These are phyloP conservation scores for Mikania micrantha DNA, from an alignment of 129 eudicot genomes.

Conservation along the genomic window DNA sequence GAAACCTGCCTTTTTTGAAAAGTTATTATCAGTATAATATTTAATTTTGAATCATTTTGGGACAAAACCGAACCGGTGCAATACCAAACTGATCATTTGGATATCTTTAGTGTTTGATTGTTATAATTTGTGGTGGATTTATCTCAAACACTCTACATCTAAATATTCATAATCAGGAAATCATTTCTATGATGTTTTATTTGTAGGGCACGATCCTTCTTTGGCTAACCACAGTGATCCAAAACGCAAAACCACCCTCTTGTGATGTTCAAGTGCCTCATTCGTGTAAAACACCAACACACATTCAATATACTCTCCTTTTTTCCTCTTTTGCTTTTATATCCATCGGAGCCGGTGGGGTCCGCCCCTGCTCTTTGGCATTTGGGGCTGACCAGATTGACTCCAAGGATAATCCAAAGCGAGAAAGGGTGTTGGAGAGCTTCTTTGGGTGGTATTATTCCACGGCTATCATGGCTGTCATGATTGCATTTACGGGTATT, in stretches of 20 bases:
- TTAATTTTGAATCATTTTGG: no score
- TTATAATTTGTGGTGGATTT: no score
- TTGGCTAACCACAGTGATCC: slow-evolving; percentile 76
- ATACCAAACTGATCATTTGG: no score
- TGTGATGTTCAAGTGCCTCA: slow-evolving; percentile 28
- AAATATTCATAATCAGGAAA: no score
- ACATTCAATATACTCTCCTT: slow-evolving; percentile 39
- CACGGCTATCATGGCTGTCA: slow-evolving; percentile 38
- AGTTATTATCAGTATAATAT: no score
- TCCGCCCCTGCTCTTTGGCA: slow-evolving; percentile 77
- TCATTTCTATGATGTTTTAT: neutral
- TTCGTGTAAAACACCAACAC: slow-evolving; percentile 45
- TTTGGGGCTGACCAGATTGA: slow-evolving; percentile 89
- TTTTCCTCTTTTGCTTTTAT: slow-evolving; percentile 51
- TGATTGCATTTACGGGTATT: slow-evolving; percentile 54
- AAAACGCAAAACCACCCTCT: slow-evolving; percentile 42
- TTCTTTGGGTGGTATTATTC: slow-evolving; percentile 80
- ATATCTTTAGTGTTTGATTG: no score
- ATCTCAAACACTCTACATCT: no score
- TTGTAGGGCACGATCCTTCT: slow-evolving; percentile 64
- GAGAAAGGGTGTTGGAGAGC: slow-evolving; percentile 46
- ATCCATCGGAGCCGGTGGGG: slow-evolving; percentile 94
- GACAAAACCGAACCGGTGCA: no score
- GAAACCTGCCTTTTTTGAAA: no score
- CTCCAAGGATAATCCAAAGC: slow-evolving; percentile 37